Evolutionary conservation across 2,329 filamentous ascomycete species (phyloP), one percentile per base, ranked within the genome.

Genomic region (Colletotrichum caudatum): DNA sequence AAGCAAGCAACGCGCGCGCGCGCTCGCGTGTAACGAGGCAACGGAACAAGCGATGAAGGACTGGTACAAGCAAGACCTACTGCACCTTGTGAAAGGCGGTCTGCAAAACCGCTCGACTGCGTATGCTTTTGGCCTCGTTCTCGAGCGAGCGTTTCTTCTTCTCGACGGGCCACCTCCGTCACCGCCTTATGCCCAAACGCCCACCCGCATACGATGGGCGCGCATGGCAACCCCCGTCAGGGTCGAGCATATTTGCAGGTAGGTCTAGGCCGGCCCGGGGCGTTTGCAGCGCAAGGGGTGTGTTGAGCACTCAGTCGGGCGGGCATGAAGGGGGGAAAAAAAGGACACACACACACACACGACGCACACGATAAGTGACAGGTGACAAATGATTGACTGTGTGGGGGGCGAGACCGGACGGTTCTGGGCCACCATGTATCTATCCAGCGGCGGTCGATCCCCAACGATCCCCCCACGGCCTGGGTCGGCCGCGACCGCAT

Each of bases 401-500:
- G n/a, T n/a, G n/a, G n/a, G 23, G 46, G 46, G 48, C 3, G 51
- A 14, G 29, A 35, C 60, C 41, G 46, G 60, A 33, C 60, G 60
- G 35, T 53, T n/a, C 16, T 54, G 35, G 48, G 6, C 60, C 48
- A 44, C n/a, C 12, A 16, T 41, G 39, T 18, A 3, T 44, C 16
- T 57, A 3, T 44, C 16, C 39, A 29, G 29, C 29, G 53, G 33
- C 53, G 39, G 60, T 63, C 60, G 60, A 51, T 53, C 48, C 48
- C 48, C 35, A 39, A n/a, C 48, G 48, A 53, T 39, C 20, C 60
- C 60, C 48, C 60, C 60, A 26, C n/a, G 60, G 48, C 35, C 48
- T 53, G 60, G 60, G 60, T 41, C 60, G 14, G 60, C 60, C 60
- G 23, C 60, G 60, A 53, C 60, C 48, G 60, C 60, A 64, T 64